Evolutionary conservation across 2,329 filamentous ascomycete genomes (phyloP), one percentile per base, ranked within the genome.

Genomic region (Colletotrichum chrysophilum): DNA sequence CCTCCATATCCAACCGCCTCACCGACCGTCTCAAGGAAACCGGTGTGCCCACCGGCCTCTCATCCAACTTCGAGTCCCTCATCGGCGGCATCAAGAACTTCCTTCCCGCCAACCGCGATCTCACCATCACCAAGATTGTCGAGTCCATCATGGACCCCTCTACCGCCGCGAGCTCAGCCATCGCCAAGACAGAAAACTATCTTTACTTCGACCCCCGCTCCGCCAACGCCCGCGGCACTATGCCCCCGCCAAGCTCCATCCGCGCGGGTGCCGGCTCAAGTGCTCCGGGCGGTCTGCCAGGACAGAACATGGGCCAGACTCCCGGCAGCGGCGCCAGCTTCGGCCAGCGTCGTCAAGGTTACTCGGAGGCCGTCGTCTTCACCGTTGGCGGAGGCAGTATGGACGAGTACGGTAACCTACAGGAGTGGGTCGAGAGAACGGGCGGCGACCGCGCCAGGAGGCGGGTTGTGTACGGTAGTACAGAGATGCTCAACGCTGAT

Each of bases 71-170:
- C 81, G 97, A 98, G 84, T 96, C 94, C 34, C 91, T 99, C 58
- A 96, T 98, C 77, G 96, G 95, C 7, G 96, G 96, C 58, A 96
- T 99, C 82, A 99, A 98, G 87, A 98, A 98, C 85, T 98, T 99
- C 86, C 88, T 99, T n/a, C 97, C 97, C 0, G 95, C 93, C 16
- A 97, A 99, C 86, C 95, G 96, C 80, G 97, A 99, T 82, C 91
- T 98, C 12, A 98, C 97, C 0, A 91, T 99, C 69, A 99, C 97
- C 72, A 98, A 98, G 86, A 98, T 99, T 82, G 96, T 97, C 55
- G 97, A 99, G 84, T 98, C 95, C 2, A 93, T 99, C 81, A 99
- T 99, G 96, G 97, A 99, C 81, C 97, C 97, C 0, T 91, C 95
- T 61, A 92, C 95, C 13, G 96, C 97, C 4, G 95, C 95, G 5